Base-by-base conservation (phyloP, 306 rosid genomes). In the Comarum palustre region DNA sequence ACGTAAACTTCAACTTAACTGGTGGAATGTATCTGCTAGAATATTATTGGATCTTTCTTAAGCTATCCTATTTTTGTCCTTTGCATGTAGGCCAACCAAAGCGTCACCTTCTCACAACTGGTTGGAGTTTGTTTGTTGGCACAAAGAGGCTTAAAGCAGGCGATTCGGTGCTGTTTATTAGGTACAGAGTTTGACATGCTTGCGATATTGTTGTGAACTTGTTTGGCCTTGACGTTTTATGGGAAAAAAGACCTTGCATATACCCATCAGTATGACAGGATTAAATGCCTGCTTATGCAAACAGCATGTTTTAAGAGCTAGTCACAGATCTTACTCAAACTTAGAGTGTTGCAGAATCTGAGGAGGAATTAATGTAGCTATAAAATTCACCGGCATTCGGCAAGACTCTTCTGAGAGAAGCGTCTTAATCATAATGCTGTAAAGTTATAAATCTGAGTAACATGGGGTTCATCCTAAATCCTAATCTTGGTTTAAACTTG, bases 91-190 rank as follows among this genome's bases (percentile, higher is more conserved):
- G 99, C 74, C 97, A 95, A 85, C 99, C 99, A 1, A 95, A 92
- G 84, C 81, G 99, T 71, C 99, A 95, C 77, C 97, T 95, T 84
- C 96, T 95, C 73, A 95, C 99, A 71, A 91, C 99, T 12, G 99
- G 99, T 39, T 95, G 97, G 97, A 93, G 97, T 81, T 73, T 90
- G 72, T 93, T 93, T 78, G 93, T 93, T 10, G 90, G 96, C 46
- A 85, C 96, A 65, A 93, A 90, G 84, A 86, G 98, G 86, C 97
- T 93, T 57, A 87, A 83, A 86, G 97, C 97, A 1, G 97, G 97
- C 1, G 98, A 93, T 80, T 80, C 98, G n/a, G 97, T 93, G 68
- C 90, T 93, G 45, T 90, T 93, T 80, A 89, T 93, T 81, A 90
- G 98, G 98, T 86, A 91, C 54, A 42, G 8, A 9, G 16, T 27